A percentile compares a stretch with the other conserved stretches of the same genome.
phyloP scores from a whole-genome alignment of 2,329 filamentous ascomycete species.

The Tetracladium maxilliforme region DNA sequence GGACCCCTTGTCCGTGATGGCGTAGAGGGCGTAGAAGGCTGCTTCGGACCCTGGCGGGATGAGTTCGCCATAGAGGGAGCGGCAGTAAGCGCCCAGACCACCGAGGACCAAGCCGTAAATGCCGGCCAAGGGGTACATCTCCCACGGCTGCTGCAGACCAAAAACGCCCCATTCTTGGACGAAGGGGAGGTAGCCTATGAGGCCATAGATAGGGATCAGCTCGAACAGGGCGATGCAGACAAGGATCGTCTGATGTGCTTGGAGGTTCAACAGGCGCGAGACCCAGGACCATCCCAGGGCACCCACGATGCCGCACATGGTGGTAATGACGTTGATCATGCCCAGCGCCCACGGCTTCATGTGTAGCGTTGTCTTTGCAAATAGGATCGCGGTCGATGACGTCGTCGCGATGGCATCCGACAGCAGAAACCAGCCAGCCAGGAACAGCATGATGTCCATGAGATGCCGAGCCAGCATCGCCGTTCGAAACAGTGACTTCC shows the following conservation, averaged over 20 bases:
- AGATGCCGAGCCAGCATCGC: constrained; percentile 58
- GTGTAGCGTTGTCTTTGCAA: constrained; percentile 81
- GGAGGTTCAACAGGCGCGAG: constrained; percentile 52
- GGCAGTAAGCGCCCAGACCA: constrained; percentile 83
- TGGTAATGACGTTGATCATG: constrained; percentile 87
- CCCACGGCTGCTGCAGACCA: constrained; percentile 87
- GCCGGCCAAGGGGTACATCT: constrained; percentile 86
- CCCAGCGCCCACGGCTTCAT: constrained; percentile 84
- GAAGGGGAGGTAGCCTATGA: constrained; percentile 75
- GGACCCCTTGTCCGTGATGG: constrained; percentile 93
- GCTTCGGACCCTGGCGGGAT: constrained; percentile 91
- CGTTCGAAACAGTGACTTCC: constrained; percentile 75
- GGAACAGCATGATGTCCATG: constrained; percentile 61
- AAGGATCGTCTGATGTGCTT: constrained; percentile 77
- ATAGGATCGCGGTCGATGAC: constrained; percentile 85
- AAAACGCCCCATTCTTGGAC: constrained; percentile 60
- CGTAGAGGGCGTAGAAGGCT: constrained; percentile 91
- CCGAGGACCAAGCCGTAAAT: constrained; percentile 90
- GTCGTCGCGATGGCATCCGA: constrained; percentile 92
- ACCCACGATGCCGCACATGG: constrained; percentile 67
- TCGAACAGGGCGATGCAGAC: constrained; percentile 87
- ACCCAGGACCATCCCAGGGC: constrained; percentile 82
- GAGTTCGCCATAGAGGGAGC: constrained; percentile 81
- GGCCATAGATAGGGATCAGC: constrained; percentile 79
- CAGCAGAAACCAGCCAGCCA: constrained; percentile 85